Evolutionary conservation across 164 flowering plant species (phyloP).

Genomic region (Tetrastigma voinierianum): DNA sequence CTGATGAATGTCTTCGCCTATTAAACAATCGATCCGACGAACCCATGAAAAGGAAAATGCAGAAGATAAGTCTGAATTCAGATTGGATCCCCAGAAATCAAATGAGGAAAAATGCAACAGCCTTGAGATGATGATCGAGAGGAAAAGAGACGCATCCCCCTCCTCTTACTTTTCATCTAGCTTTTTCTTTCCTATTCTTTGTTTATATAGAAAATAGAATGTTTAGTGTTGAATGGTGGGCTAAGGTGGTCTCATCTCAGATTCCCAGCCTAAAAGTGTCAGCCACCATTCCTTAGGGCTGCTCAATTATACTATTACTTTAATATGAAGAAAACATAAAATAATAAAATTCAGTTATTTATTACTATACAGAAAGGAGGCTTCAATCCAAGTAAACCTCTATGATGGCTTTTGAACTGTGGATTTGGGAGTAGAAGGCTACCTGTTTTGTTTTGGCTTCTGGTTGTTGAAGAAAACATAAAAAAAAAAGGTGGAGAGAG

Average conservation of each 20-base stretch:
- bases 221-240: constrained; percentile 12
- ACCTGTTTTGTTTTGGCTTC: too few relatives aligned
- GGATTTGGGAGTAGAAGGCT: too few relatives aligned
- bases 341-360: too few relatives aligned
- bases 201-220: background rate
- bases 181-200: background rate
- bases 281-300: constrained; percentile 23
- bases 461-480: too few relatives aligned
- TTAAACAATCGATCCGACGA: constrained; percentile 60
- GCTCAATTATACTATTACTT: background rate
- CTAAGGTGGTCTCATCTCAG: constrained; percentile 22
- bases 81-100: constrained; percentile 3
- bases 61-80: constrained; percentile 5
- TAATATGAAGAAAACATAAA: background rate
- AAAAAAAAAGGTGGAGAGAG: too few relatives aligned
- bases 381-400: too few relatives aligned
- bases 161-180: constrained; percentile 1
- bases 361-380: too few relatives aligned
- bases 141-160: constrained; percentile 8
- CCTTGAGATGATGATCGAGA: constrained; percentile 7
- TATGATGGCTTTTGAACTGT: too few relatives aligned
- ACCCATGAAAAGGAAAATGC: constrained; percentile 38
- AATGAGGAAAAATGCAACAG: constrained; percentile 1
- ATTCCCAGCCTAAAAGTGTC: constrained; percentile 58
- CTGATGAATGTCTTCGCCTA: constrained; percentile 66